phyloP scores from a whole-genome alignment of 805 yeast genomes.

The Spathaspora girioi region DNA sequence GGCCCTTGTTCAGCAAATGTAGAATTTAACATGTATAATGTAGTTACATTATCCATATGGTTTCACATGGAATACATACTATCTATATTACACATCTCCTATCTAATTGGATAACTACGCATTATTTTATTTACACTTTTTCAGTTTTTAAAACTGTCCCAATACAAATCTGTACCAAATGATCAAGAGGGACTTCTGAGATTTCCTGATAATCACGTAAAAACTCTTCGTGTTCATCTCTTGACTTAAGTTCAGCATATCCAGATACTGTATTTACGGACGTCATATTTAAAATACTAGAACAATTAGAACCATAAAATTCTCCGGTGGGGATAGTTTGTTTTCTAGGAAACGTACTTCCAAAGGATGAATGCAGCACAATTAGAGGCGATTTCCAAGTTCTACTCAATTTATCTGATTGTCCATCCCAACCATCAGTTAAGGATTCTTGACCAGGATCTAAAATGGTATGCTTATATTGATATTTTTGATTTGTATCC shows the following conservation, averaged over 20 bases:
- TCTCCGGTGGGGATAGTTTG: conserved; percentile 4
- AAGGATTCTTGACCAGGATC: background rate
- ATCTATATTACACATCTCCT: background rate
- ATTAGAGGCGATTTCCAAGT: conserved; percentile 1
- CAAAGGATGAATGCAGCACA: background rate
- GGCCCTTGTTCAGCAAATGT: no score
- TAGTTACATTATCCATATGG: background rate
- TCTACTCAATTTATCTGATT: conserved; percentile 4
- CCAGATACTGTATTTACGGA: conserved; percentile 1
- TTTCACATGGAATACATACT: background rate
- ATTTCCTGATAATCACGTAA: conserved; percentile 6
- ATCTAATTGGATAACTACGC: background rate
- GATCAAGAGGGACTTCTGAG: conserved; percentile 2
- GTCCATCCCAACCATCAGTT: conserved; percentile 8
- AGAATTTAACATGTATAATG: no score
- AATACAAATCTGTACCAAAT: conserved; percentile 7
- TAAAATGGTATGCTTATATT: conserved; percentile 3
- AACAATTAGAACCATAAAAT: conserved; percentile 5
- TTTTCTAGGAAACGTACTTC: background rate
- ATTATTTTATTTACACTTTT: conserved; percentile 1
- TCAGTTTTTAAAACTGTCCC: conserved; percentile 5
- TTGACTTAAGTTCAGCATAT: conserved; percentile 3
- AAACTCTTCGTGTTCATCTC: background rate
- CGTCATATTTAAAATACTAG: conserved; percentile 2
- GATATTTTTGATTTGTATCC: conserved; percentile 3